Evolutionary conservation across 2,329 filamentous ascomycete species (phyloP), one percentile per base, ranked within the genome.

Genomic region (Fusarium solani-melongenae): DNA sequence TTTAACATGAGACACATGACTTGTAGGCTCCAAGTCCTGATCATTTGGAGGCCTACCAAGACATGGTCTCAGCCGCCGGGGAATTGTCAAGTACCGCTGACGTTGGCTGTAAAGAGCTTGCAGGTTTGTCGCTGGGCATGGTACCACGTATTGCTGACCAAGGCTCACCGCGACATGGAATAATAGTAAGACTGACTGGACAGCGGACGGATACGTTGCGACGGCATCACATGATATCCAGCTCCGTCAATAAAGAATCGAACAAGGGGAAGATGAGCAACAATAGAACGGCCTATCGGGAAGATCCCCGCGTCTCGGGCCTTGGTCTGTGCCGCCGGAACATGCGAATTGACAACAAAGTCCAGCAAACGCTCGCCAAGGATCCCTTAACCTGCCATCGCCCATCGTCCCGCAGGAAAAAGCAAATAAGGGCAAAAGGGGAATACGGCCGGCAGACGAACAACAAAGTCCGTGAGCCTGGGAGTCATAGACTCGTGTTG

Each of bases 251-350:
- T 49, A 62, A 56, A 49, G 49, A 57, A 63, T 69, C 60, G 72
- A 71, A 63, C 61, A 69, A 73, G 66, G 66, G 56, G 27, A 46
- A 55, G 17, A 51, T 63, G 63, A 57, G 64, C 31, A 63, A 44
- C 62, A 24, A 46, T 36, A 44, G 51, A 39, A 66, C 56, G 41
- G 55, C 76, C 74, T 75, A 78, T 78, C 66, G 76, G 76, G 69
- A 74, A 49, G 61, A 70, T 67, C 70, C 74, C 76, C 76, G 73
- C 38, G 46, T 22, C 44, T 60, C 53, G 22, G 24, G 15, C 53
- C 38, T 49, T 73, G 69, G 60, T 60, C 67, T 70, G 66, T 67
- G 66, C 71, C 62, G 41, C 53, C 33, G 44, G 27, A 67, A 38
- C 59, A 64, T 73, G 62, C 38, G 51, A 67, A 71, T 69, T 71